These are phyloP conservation scores for Microsporum canis DNA, from an alignment of 2,329 filamentous ascomycete species.

Conservation along the genomic window DNA sequence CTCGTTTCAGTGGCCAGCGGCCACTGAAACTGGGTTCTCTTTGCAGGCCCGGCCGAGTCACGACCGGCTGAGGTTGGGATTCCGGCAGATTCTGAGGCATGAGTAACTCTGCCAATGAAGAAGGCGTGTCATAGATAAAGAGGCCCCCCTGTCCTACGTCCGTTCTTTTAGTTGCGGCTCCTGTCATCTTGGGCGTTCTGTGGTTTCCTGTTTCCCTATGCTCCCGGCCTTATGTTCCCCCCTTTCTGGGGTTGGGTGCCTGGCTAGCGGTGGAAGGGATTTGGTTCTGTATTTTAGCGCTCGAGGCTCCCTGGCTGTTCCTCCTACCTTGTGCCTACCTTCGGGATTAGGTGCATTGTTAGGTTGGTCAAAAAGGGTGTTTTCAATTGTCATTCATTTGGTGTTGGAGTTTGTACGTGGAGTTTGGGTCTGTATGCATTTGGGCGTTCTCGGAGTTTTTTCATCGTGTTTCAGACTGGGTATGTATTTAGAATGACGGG, in stretches of 20 bases:
- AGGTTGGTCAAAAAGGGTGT: neutral
- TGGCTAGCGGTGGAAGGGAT: neutral
- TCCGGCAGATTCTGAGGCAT: neutral
- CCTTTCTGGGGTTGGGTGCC: neutral
- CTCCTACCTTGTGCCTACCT: neutral
- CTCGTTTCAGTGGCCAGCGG: conserved; percentile 5
- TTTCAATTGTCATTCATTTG: neutral
- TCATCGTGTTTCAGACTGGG: neutral
- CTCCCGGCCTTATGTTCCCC: neutral
- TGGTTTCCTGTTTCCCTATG: neutral
- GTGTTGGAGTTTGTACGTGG: neutral
- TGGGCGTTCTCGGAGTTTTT: conserved; percentile 1
- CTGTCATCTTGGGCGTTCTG: conserved; percentile 7
- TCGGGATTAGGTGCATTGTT: neutral
- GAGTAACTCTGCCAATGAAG: neutral
- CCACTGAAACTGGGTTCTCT: neutral
- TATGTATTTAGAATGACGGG: conserved; percentile 3
- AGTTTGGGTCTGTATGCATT: conserved; percentile 3
- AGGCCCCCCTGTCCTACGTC: conserved; percentile 3
- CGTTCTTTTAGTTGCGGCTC: conserved; percentile 1
- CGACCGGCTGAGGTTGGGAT: conserved; percentile 1
- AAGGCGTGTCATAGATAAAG: neutral
- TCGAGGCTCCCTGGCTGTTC: neutral
- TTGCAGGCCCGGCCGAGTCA: neutral
- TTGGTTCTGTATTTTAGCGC: conserved; percentile 3